phyloP scores from a whole-genome alignment of 2,329 filamentous ascomycete species.

The Apiospora kogelbergensis region DNA sequence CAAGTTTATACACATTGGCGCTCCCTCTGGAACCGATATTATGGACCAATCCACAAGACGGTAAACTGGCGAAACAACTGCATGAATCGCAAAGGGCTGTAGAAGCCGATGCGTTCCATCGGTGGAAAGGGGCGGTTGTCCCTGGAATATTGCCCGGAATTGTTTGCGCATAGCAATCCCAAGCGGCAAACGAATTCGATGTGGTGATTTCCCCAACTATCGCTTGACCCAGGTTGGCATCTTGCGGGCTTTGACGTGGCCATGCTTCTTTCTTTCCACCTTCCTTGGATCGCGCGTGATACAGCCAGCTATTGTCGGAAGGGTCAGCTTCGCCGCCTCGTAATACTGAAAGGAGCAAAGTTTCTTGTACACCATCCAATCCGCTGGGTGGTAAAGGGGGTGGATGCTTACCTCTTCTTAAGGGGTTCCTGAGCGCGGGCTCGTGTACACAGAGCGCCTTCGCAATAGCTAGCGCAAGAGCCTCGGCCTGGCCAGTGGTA shows the following conservation, averaged over 20 bases:
- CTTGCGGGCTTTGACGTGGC: slow-evolving; percentile 95
- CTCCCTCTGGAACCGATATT: slow-evolving; percentile 2
- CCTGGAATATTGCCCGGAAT: slow-evolving; percentile 13
- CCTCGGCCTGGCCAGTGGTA: slow-evolving; percentile 92
- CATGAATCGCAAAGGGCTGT: not conserved
- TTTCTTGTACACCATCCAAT: not conserved
- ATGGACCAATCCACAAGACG: not conserved
- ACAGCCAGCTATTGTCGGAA: slow-evolving; percentile 69
- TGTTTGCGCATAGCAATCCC: not conserved
- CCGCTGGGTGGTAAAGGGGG: not conserved
- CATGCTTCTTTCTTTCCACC: slow-evolving; percentile 98
- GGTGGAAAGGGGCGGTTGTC: not conserved
- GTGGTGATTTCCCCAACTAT: slow-evolving; percentile 34
- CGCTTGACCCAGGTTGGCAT: slow-evolving; percentile 97
- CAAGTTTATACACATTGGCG: slow-evolving; percentile 8
- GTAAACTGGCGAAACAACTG: not conserved
- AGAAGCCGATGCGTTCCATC: not conserved
- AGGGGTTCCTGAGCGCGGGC: slow-evolving; percentile 81
- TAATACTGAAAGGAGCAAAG: not conserved
- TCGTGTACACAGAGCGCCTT: slow-evolving; percentile 90
- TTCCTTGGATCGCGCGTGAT: slow-evolving; percentile 86
- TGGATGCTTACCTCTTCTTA: slow-evolving; percentile 73
- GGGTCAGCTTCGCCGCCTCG: not conserved
- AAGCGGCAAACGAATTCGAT: not conserved
- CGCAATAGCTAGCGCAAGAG: slow-evolving; percentile 84